phyloP scores from a whole-genome alignment of 1,284 basidiomycete genomes.

The Athelia sp. region DNA sequence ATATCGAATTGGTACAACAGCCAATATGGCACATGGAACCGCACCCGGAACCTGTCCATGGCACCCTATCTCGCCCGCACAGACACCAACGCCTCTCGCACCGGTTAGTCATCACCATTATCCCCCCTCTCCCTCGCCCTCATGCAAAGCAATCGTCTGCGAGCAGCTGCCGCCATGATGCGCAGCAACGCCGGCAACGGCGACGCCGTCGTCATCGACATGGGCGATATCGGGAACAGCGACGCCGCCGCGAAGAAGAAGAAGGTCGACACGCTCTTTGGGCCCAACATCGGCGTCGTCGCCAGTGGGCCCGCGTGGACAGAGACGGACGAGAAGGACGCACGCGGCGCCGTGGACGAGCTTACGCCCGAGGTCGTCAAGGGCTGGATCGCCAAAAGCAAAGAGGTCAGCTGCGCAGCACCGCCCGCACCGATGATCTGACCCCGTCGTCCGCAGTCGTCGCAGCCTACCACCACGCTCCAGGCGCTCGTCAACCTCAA shows the following conservation, averaged over 20 bases:
- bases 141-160: neutral
- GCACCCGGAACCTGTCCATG: constrained; percentile 43
- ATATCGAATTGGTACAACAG: neutral
- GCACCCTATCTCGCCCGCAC: constrained; percentile 46
- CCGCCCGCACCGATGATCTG: constrained; percentile 1
- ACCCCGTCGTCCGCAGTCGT: constrained; percentile 39
- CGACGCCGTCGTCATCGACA: constrained; percentile 19
- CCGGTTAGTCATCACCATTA: constrained; percentile 7
- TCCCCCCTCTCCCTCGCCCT: neutral
- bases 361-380: constrained; percentile 76
- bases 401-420: constrained; percentile 43
- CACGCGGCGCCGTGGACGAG: constrained; percentile 48
- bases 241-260: constrained; percentile 13
- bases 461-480: constrained; percentile 82
- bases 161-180: constrained; percentile 1
- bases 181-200: neutral
- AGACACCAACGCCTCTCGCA: constrained; percentile 31
- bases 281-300: constrained; percentile 66
- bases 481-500: constrained; percentile 91
- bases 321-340: constrained; percentile 38
- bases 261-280: constrained; percentile 53
- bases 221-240: constrained; percentile 13
- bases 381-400: constrained; percentile 79
- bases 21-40: constrained; percentile 38
- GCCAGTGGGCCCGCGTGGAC: constrained; percentile 50